Conservation (phyloP, 192 early-diverging fungal genomes). For the Phycomyces blakesleeanus region DNA sequence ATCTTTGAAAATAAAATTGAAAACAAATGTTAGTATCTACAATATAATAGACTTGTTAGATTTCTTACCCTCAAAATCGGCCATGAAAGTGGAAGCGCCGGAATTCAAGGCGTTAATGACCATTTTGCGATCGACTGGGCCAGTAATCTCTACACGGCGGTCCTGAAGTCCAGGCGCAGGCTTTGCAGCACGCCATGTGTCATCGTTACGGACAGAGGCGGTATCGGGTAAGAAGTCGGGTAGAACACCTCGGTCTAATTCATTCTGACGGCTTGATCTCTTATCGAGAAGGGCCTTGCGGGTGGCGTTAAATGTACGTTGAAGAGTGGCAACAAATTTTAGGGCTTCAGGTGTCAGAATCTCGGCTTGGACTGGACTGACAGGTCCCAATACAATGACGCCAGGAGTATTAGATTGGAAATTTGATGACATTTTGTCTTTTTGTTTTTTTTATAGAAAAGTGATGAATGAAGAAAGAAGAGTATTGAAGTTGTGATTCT, state of each 20-base stretch:
- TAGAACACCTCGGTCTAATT: conserved; percentile 73
- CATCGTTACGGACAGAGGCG: conserved; percentile 80
- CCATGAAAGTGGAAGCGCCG: conserved; percentile 92
- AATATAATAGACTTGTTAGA: too few species aligned
- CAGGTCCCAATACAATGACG: conserved; percentile 65
- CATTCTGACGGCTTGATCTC: conserved; percentile 72
- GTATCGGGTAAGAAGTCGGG: conserved; percentile 92
- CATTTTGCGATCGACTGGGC: conserved; percentile 97
- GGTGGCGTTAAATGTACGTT: conserved; percentile 84
- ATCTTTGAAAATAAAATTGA: conserved; percentile 48
- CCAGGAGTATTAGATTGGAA: conserved; percentile 50
- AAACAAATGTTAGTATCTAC: too few species aligned
- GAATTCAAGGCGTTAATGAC: conserved; percentile 98
- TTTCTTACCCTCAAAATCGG: conserved; percentile 88
- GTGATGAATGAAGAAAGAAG: too few species aligned
- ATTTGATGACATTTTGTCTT: too few species aligned
- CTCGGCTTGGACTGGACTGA: conserved; percentile 56
- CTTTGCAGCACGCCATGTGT: conserved; percentile 79
- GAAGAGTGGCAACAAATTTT: conserved; percentile 82
- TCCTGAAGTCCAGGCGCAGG: conserved; percentile 88
- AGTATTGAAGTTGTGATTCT: too few species aligned
- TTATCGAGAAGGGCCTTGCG: conserved; percentile 80
- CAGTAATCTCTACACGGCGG: conserved; percentile 94
- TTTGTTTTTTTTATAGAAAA: too few species aligned
- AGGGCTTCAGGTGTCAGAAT: conserved; percentile 82